Conservation (phyloP, 306 rosid species). For the Ceratonia siliqua region DNA sequence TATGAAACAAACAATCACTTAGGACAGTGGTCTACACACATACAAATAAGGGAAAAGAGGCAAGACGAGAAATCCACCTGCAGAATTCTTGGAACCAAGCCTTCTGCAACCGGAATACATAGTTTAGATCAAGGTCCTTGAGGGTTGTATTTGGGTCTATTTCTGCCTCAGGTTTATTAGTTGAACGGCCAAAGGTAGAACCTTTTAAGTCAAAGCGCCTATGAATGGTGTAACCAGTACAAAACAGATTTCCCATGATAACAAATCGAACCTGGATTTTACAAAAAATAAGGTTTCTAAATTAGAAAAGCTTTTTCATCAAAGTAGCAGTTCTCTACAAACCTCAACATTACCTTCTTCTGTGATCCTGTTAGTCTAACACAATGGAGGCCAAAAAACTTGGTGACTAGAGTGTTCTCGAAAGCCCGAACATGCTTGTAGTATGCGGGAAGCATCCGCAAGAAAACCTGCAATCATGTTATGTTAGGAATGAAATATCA, state of each 20-base stretch:
- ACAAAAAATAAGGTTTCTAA: conserved; percentile 15
- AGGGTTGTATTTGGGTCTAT: conserved; percentile 86
- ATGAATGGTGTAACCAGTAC: conserved; percentile 71
- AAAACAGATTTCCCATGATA: conserved; percentile 93
- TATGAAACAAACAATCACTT: neutral
- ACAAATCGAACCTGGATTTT: conserved; percentile 83
- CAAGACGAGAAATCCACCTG: conserved; percentile 47
- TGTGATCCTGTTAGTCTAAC: conserved; percentile 76
- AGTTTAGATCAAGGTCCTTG: conserved; percentile 90
- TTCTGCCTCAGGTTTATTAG: conserved; percentile 76
- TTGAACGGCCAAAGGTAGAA: conserved; percentile 83
- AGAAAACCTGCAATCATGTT: conserved; percentile 63
- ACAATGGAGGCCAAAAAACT: conserved; percentile 90
- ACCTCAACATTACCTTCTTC: conserved; percentile 70
- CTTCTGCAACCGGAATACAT: conserved; percentile 77
- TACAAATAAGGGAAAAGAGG: neutral
- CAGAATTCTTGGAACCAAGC: conserved; percentile 85
- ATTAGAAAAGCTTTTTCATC: neutral
- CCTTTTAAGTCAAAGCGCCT: conserved; percentile 93
- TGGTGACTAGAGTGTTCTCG: conserved; percentile 89
- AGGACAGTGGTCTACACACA: neutral
- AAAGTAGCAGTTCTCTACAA: neutral
- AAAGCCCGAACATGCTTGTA: conserved; percentile 83
- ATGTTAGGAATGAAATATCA: conserved; percentile 32
- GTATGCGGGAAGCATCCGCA: conserved; percentile 94